Base-by-base conservation (phyloP, 1,284 basidiomycete genomes). In the Irpex rosettiformis region DNA sequence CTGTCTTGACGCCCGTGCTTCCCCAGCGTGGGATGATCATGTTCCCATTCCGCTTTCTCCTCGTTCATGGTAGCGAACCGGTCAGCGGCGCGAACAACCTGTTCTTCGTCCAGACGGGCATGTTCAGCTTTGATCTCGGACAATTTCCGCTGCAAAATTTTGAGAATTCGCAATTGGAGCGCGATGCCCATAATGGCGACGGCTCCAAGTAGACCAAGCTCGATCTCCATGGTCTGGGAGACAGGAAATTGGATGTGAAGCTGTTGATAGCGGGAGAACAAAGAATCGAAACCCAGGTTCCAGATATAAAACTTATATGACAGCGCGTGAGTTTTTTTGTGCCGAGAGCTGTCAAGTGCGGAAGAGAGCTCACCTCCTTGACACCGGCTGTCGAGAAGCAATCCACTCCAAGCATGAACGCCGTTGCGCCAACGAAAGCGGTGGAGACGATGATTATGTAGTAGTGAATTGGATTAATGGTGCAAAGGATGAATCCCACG, bases 341-440 rank as follows among this genome's bases (percentile, higher is more conserved):
- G 54, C n/a, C 33, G 28, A 29, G 18, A 24, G 43, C 27, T 29
- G 21, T 27, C 10, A 29, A 11, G 27, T 7, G 3, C 11, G 48
- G 11, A 27, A 16, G 18, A 8, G 47, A 42, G 71, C 72, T 63
- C 63, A 90, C 90, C 80, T 97, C 96, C 77, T 98, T 98, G 59
- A 97, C 81, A 24, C 91, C 91, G 3, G 89, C 91, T 4, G 91
- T 89, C 2, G 93, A 91, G 72, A 87, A 98, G 73, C 96, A 98
- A 73, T 98, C 96, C 54, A 97, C 85, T 7, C 95, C 95, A 21
- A 98, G 79, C 59, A 95, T 93, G 69, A 96, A 87, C 1, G 93
- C 89, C n/a, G 90, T 90, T n/a, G 94, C 88, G 22, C 96, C 96
- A 58, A 96, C 89, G 64, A 92, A 80, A 25, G 92, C 91, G 25